phyloP scores from a whole-genome alignment of 208 protist genomes.

The Leishmania guyanensis region DNA sequence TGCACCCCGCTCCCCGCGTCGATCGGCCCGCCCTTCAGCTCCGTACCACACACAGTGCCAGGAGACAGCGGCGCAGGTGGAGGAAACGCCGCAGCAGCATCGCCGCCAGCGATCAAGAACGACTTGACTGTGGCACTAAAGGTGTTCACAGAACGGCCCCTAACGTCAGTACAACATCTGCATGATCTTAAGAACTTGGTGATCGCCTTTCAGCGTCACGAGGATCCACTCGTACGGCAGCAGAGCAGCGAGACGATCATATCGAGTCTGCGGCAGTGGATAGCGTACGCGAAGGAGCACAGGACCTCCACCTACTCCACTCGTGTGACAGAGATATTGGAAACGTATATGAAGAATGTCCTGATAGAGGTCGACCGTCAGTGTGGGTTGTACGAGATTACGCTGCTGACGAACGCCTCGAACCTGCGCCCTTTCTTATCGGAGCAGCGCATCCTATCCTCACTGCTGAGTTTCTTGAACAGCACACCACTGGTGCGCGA shows the following conservation, averaged over 20 bases:
- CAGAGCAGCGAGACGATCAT: constrained; percentile 80
- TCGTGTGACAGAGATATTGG: constrained; percentile 83
- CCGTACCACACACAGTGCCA: neutral
- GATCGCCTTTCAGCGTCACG: constrained; percentile 77
- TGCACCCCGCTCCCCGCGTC: constrained; percentile 22
- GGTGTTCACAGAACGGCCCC: constrained; percentile 65
- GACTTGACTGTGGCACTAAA: constrained; percentile 82
- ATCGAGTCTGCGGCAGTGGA: constrained; percentile 63
- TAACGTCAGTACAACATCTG: constrained; percentile 80
- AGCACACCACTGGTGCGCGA: constrained; percentile 69
- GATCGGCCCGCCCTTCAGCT: constrained; percentile 25
- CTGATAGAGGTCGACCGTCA: constrained; percentile 80
- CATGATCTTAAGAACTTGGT: constrained; percentile 73
- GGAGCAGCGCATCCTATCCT: constrained; percentile 75
- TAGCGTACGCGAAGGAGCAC: constrained; percentile 75
- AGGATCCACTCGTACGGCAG: constrained; percentile 68
- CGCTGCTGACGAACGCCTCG: constrained; percentile 61
- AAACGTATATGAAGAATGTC: constrained; percentile 84
- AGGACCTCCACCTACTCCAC: constrained; percentile 85
- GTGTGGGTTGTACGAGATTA: constrained; percentile 71
- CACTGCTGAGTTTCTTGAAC: constrained; percentile 84
- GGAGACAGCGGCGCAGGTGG: neutral
- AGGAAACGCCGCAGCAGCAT: constrained; percentile 1
- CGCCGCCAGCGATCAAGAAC: constrained; percentile 13
- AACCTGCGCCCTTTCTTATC: constrained; percentile 70